phyloP scores from a whole-genome alignment of 331 rosid species.

The Quercus lobata region DNA sequence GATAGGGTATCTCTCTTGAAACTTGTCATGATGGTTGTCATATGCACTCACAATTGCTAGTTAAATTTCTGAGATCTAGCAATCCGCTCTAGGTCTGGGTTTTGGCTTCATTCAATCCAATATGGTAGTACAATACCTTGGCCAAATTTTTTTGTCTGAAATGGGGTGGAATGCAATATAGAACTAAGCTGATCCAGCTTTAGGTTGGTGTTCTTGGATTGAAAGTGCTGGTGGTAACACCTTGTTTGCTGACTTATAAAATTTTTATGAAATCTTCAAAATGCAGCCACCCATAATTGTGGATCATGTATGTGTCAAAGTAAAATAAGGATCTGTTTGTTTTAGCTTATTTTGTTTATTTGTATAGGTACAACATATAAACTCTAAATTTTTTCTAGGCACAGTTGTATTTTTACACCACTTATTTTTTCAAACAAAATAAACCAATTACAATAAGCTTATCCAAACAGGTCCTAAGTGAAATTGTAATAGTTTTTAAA shows the following conservation, averaged over 20 bases:
- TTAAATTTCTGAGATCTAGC: not conserved
- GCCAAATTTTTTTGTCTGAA: not conserved
- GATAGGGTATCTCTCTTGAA: constrained; percentile 59
- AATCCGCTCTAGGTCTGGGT: not conserved
- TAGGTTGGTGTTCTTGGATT: not conserved
- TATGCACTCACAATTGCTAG: not conserved
- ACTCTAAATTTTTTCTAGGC: no score
- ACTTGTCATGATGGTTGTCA: not conserved
- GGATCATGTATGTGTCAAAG: not conserved
- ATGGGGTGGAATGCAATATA: not conserved
- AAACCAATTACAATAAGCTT: no score
- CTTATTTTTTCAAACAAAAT: no score
- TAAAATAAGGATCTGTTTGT: not conserved
- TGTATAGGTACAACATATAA: no score
- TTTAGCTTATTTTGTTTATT: no score
- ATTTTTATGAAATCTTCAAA: not conserved
- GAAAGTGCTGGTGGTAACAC: not conserved
- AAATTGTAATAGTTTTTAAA: no score
- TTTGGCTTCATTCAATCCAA: not conserved
- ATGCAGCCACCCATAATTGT: not conserved
- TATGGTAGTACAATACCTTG: no score
- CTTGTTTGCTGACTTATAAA: not conserved
- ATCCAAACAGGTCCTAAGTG: no score
- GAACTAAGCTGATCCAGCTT: not conserved
- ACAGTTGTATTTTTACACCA: no score